Evolutionary conservation across 2,329 filamentous ascomycete genomes (phyloP).

Genomic region (Scytalidium sp.): DNA sequence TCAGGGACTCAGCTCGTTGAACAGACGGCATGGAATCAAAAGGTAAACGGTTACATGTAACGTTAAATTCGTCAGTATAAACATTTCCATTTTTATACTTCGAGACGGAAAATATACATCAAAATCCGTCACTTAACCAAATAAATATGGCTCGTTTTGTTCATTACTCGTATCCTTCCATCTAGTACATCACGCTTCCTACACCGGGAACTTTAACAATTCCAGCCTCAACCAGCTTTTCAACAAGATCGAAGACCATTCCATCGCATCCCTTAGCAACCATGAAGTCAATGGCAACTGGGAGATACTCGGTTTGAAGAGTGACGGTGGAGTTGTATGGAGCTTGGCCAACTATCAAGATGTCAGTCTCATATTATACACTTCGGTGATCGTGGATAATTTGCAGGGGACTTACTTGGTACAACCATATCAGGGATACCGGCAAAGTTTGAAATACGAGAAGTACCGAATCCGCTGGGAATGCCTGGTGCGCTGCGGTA

Average conservation of each 20-base stretch:
- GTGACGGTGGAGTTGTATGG: slow-evolving; percentile 46
- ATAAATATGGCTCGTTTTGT: neutral
- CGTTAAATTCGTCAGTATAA: too few relatives aligned
- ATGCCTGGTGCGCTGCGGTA: slow-evolving; percentile 38
- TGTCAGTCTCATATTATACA: neutral
- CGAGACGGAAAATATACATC: too few relatives aligned
- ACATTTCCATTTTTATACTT: too few relatives aligned
- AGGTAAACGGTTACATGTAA: too few relatives aligned
- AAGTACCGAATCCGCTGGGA: slow-evolving; percentile 43
- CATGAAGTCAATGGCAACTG: slow-evolving; percentile 56
- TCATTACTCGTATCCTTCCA: neutral
- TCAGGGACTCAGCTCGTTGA: too few relatives aligned
- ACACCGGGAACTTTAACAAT: slow-evolving; percentile 42
- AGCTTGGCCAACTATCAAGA: slow-evolving; percentile 24
- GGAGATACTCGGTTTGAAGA: slow-evolving; percentile 45
- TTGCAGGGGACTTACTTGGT: slow-evolving; percentile 28
- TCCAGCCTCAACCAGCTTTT: slow-evolving; percentile 46
- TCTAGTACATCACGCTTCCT: slow-evolving; percentile 30
- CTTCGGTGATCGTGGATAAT: neutral
- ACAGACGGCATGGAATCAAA: too few relatives aligned
- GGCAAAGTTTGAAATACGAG: slow-evolving; percentile 41
- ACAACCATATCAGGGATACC: slow-evolving; percentile 46
- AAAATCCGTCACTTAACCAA: neutral
- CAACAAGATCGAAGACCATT: slow-evolving; percentile 51
- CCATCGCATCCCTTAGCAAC: slow-evolving; percentile 59